Percentiles rank a stretch among this genome's conserved stretches.
phyloP scores from a whole-genome alignment of 2,329 filamentous ascomycete genomes.

The Cladosporium sp. region DNA sequence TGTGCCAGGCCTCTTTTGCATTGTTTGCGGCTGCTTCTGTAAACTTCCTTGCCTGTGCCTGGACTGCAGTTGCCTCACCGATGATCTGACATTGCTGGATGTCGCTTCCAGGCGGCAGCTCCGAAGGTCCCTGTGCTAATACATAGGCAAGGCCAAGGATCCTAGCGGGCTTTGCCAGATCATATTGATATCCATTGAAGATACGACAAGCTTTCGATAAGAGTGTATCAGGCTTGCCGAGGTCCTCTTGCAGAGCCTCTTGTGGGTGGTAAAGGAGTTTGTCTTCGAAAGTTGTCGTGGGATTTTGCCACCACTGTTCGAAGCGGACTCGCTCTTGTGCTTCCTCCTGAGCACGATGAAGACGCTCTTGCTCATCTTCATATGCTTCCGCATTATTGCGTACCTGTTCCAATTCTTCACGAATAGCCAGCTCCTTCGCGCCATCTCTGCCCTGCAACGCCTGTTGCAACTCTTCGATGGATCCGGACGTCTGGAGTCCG shows the following conservation, averaged over 20 bases:
- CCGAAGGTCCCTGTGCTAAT: neutral
- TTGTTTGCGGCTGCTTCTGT: no score
- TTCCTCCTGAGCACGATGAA: neutral
- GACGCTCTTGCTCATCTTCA: neutral
- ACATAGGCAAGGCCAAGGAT: neutral
- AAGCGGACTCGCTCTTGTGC: neutral
- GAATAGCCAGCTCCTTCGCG: neutral
- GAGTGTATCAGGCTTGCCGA: neutral
- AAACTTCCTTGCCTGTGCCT: neutral
- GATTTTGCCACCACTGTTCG: neutral
- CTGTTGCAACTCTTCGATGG: constrained; percentile 1
- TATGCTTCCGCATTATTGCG: neutral
- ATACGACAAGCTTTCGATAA: neutral
- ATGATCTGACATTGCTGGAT: neutral
- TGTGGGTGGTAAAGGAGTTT: neutral
- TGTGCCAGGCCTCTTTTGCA: neutral
- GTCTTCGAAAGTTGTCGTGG: neutral
- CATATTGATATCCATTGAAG: neutral
- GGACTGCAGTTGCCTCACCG: neutral
- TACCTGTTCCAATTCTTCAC: neutral
- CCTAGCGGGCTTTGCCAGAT: neutral
- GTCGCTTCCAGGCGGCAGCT: neutral
- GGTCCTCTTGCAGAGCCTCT: neutral
- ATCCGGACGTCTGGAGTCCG: constrained; percentile 1
- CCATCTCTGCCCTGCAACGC: neutral